Base-by-base conservation (phyloP, 2,329 filamentous ascomycete genomes). In the Claviceps humidiphila region DNA sequence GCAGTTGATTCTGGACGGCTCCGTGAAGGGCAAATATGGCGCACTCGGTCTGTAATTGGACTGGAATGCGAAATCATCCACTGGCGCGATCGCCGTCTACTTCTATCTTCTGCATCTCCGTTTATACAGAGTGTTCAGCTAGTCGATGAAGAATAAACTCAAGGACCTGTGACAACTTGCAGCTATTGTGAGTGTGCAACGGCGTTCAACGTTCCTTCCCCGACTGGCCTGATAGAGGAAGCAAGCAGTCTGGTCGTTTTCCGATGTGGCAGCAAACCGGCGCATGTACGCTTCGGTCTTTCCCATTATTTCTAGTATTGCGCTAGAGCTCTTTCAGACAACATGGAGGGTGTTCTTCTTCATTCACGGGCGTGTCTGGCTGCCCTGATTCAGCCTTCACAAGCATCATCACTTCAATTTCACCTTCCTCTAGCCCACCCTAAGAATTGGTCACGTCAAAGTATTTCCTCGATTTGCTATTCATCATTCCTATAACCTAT, bases 41-140 rank as follows among this genome's bases (percentile, higher is more conserved):
- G 65, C 67, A 30, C 54, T 68, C 51, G 67, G 67, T 3, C 52
- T 69, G 44, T 69, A 58, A 65, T 37, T 30, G 17, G 37, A 22
- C 34, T 17, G 8, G 43, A 44, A 44, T 44, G 22, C 30, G 42
- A 16, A 17, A 4, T 44, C 4, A 20, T 48, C 7, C n/a, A 8
- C 43, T 40, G 43, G 26, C 34, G 26, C 26, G 22, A 17, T 44
- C 20, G 34, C 24, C 14, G 14, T 34, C 9, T 22, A 7, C 9
- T 24, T 45, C 38, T 9, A 13, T 9, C 47, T 26, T 40, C 5
- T 26, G 8, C 40, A 8, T 24, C 16, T 47, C 1, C 34, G 11
- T n/a, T 47, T 7, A 39, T 13, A 34, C 30, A 38, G 3, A 39
- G 3, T 4, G n/a, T 38, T 9, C 30, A n/a, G 24, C 9, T 47